Base-by-base conservation (phyloP, 192 early-diverging fungal genomes). In the Lobosporangium transversale region DNA sequence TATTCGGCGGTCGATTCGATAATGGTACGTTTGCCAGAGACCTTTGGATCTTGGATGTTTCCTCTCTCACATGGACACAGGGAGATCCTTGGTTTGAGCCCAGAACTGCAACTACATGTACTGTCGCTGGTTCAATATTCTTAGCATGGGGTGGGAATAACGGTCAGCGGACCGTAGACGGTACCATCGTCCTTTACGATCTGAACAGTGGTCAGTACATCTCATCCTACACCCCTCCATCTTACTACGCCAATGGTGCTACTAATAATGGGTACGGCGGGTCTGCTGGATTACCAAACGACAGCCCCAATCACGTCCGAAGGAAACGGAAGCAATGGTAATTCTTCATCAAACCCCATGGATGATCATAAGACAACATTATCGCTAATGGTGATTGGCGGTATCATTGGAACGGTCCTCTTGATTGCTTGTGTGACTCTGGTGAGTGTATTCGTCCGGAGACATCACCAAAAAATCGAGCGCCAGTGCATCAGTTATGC, bases 61-160 rank as follows among this genome's bases (percentile, higher is more conserved):
- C 59, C 4, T 20, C 31, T 8, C 15, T 37, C 29, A 7, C 43
- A 26, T 61, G 59, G 59, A 49, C 59, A 6, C 59, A 61, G 24
- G 45, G 59, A 5, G 44, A 43, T 0, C 49, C 47, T 8, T 32
- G 42, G 45, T 20, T n/a, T 20, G 59, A 61, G n/a, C 59, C 59
- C 4, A 35, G 59, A 11, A 32, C 23, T 14, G 47, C 59, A 2
- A 8, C 31, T n/a, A 44, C 59, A 9, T 61, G 59, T 35, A 44
- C 43, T 14, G 14, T 49, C 18, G 59, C 59, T 9, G 59, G 59
- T 7, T 47, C 42, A 35, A 49, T 29, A 1, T 61, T 49, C 8
- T 49, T 61, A 12, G 43, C 45, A 12, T 61, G 59, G 59, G 59
- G 59, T 1, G 59, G 59, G 7, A 61, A 30, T 30, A 61, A 61